Conservation (phyloP, 2,329 filamentous ascomycete species). For the Xylaria sp. region DNA sequence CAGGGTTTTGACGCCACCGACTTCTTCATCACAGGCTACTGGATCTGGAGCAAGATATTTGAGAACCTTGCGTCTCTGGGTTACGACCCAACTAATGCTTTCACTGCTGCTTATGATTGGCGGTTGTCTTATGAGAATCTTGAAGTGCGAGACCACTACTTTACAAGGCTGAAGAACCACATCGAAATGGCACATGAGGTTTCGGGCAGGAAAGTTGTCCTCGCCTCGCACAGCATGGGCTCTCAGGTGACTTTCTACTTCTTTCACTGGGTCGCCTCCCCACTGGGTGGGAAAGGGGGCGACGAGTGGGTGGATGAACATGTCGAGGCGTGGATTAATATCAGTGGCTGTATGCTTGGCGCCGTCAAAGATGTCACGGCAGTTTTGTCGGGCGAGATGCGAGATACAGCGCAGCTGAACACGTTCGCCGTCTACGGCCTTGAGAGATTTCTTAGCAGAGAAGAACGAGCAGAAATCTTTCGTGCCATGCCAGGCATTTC, state of each 20-base stretch:
- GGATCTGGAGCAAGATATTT: constrained; percentile 99
- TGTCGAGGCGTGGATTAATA: constrained; percentile 97
- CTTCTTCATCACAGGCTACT: constrained; percentile 92
- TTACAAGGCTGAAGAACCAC: constrained; percentile 87
- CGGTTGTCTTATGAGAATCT: constrained; percentile 89
- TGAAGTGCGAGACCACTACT: constrained; percentile 92
- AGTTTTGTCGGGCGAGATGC: constrained; percentile 95
- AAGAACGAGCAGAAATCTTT: constrained; percentile 93
- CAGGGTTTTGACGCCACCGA: constrained; percentile 98
- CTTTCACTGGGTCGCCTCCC: constrained; percentile 83
- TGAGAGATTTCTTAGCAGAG: constrained; percentile 91
- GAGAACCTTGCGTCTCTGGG: constrained; percentile 96
- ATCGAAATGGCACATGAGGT: constrained; percentile 86
- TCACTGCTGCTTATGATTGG: constrained; percentile 86
- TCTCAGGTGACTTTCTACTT: constrained; percentile 93
- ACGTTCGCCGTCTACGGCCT: constrained; percentile 96
- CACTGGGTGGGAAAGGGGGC: constrained; percentile 82
- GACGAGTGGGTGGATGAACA: constrained; percentile 89
- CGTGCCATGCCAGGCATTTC: constrained; percentile 96
- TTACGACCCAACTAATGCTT: constrained; percentile 86
- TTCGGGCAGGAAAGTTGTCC: constrained; percentile 80
- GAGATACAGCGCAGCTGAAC: constrained; percentile 95
- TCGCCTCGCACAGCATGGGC: constrained; percentile 97
- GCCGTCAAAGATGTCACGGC: constrained; percentile 91
- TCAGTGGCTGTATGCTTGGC: constrained; percentile 97